Base-by-base conservation (phyloP, 2,329 filamentous ascomycete species). In the Alternaria brassicicola region DNA sequence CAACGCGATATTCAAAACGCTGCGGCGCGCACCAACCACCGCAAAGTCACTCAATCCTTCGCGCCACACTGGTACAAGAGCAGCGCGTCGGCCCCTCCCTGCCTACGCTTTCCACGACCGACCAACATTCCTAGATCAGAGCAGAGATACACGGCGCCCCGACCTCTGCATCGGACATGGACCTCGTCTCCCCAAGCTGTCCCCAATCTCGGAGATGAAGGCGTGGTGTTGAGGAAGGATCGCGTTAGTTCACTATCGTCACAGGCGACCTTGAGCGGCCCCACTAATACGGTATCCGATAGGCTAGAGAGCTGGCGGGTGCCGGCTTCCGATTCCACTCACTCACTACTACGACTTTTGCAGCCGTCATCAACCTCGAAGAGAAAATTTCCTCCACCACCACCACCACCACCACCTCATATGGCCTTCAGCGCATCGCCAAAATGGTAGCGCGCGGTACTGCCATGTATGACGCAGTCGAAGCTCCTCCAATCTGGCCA, bases 401-500 rank as follows among this genome's bases (percentile, higher is more conserved):
- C n/a, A n/a, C n/a, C n/a, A n/a, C n/a, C n/a, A n/a, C n/a, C 9
- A 23, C 6, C 13, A 7, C 28, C 30, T 43, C 38, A 30, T 9
- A 42, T 9, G 23, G 23, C 28, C 23, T 13, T 45, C 23, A 28
- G 23, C 30, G 50, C 42, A 31, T 38, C 35, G 25, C 28, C 12
- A 6, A 30, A 42, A 21, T 35, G 17, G 43, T 46, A 48, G 45
- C 21, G 33, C 19, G 28, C 38, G 33, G 23, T 30, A 52, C 17
- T 13, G 47, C 39, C 23, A 12, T 1, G 2, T 25, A 59, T 57
- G 57, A 61, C 46, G 57, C 53, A 52, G 36, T 45, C 21, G 46
- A 41, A 52, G 48, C 43, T 57, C 60, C 60, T 63, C 63, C 52
- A 62, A 65, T 66, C 56, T 56, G 42, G 31, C 42, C 25, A 17